Evolutionary conservation across 108 stramenopile genomes (phyloP).

Genomic region (Schizochytrium sp.): DNA sequence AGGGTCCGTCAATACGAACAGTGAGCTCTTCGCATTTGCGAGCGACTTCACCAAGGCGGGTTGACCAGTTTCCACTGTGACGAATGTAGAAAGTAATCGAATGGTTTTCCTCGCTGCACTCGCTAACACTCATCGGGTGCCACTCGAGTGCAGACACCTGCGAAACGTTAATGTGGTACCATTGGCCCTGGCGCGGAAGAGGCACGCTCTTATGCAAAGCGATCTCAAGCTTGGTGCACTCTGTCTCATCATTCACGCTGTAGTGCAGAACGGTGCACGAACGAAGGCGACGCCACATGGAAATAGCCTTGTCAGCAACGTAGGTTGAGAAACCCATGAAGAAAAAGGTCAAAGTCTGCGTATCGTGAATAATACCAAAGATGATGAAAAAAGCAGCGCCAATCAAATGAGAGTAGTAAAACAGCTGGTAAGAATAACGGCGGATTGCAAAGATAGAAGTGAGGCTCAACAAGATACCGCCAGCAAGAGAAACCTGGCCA

Average conservation of each 20-base stretch:
- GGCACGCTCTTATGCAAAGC: not conserved
- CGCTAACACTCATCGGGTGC: slow-evolving; percentile 52
- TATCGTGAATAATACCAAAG: slow-evolving; percentile 46
- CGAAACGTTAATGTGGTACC: slow-evolving; percentile 27
- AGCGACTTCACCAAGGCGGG: slow-evolving; percentile 14
- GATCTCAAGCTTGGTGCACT: slow-evolving; percentile 40
- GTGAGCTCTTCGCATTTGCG: not conserved
- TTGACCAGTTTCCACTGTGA: slow-evolving; percentile 55
- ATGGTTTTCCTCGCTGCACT: not conserved
- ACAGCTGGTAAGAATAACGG: slow-evolving; percentile 22
- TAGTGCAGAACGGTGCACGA: not conserved
- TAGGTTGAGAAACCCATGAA: slow-evolving; percentile 24
- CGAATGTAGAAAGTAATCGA: slow-evolving; percentile 51
- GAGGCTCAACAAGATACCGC: not conserved
- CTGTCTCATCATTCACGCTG: slow-evolving; percentile 17
- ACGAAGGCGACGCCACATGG: not conserved
- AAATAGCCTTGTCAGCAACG: slow-evolving; percentile 30
- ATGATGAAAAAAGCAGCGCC: not conserved
- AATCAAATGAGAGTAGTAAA: slow-evolving; percentile 39
- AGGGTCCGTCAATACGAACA: slow-evolving; percentile 31
- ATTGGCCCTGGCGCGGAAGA: slow-evolving; percentile 25
- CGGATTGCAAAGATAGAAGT: not conserved
- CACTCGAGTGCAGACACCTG: slow-evolving; percentile 49
- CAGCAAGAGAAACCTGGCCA: not conserved
- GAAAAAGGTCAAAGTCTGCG: not conserved